These are phyloP conservation scores for Bipolaris victoriae DNA, from an alignment of 2,329 filamentous ascomycete species.

Conservation along the genomic window DNA sequence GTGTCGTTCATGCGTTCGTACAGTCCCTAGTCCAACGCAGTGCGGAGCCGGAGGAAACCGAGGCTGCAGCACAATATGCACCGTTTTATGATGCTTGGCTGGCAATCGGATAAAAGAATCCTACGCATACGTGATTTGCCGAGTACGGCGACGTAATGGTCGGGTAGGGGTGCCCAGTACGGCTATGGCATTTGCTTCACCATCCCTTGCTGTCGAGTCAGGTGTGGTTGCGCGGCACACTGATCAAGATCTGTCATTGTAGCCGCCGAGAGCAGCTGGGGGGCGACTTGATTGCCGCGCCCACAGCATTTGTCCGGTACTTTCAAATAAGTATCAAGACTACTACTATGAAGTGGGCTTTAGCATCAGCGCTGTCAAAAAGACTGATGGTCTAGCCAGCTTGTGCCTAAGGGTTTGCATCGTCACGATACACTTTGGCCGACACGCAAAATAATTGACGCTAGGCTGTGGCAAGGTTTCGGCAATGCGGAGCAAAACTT, in stretches of 20 bases:
- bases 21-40: not conserved
- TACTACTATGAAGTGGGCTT: not conserved
- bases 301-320: not conserved
- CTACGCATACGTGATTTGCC: not conserved
- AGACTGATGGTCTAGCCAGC: conserved; percentile 6
- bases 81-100: conserved; percentile 1
- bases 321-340: not conserved
- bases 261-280: conserved; percentile 3
- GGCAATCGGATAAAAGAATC: not conserved
- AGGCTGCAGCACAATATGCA: conserved; percentile 2
- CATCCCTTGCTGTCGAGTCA: conserved; percentile 5
- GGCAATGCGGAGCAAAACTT: conserved; percentile 6
- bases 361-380: not conserved
- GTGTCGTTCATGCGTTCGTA: conserved; percentile 3
- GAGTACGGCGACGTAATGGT: not conserved
- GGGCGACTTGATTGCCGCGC: not conserved
- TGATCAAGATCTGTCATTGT: not conserved
- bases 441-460: conserved; percentile 6
- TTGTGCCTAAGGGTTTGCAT: not conserved
- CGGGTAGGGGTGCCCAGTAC: conserved; percentile 2
- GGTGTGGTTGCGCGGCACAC: not conserved
- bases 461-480: conserved; percentile 9
- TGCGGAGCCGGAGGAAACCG: not conserved
- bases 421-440: conserved; percentile 5
- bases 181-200: conserved; percentile 4